These are phyloP conservation scores for Vigna hirtella DNA, from an alignment of 306 rosid genomes.

Conservation along the genomic window DNA sequence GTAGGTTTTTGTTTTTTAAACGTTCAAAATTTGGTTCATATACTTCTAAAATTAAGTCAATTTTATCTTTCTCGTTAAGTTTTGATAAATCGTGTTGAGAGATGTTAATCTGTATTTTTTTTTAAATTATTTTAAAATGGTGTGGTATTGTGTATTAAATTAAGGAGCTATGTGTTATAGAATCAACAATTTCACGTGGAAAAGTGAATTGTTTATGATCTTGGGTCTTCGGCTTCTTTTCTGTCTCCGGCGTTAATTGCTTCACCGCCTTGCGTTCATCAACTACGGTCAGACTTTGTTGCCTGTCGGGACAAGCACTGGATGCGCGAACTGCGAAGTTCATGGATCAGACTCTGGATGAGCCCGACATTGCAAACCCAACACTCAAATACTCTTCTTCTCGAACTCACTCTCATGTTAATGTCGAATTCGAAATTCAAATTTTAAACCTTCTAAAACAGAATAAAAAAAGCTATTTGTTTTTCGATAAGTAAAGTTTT, in stretches of 20 bases:
- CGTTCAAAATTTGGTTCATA: too few species aligned
- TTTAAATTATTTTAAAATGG: too few species aligned
- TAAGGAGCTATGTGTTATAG: too few species aligned
- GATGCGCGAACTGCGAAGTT: constrained; percentile 58
- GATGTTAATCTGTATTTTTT: too few species aligned
- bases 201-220: too few species aligned
- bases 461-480: neutral
- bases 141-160: too few species aligned
- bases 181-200: too few species aligned
- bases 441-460: constrained; percentile 21
- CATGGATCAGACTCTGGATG: constrained; percentile 81
- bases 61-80: too few species aligned
- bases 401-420: constrained; percentile 29
- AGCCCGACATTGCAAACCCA: constrained; percentile 72
- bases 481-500: neutral
- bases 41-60: too few species aligned
- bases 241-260: constrained; percentile 55
- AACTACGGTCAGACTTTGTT: constrained; percentile 58
- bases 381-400: constrained; percentile 29
- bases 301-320: constrained; percentile 70
- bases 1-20: too few species aligned
- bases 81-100: too few species aligned
- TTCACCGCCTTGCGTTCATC: constrained; percentile 56
- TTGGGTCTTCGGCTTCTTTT: constrained; percentile 46
- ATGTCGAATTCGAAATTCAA: constrained; percentile 46